A percentile compares a stretch with the other conserved stretches of the same genome.
Conservation (phyloP, 2,329 filamentous ascomycete genomes). For the Capronia americana region DNA sequence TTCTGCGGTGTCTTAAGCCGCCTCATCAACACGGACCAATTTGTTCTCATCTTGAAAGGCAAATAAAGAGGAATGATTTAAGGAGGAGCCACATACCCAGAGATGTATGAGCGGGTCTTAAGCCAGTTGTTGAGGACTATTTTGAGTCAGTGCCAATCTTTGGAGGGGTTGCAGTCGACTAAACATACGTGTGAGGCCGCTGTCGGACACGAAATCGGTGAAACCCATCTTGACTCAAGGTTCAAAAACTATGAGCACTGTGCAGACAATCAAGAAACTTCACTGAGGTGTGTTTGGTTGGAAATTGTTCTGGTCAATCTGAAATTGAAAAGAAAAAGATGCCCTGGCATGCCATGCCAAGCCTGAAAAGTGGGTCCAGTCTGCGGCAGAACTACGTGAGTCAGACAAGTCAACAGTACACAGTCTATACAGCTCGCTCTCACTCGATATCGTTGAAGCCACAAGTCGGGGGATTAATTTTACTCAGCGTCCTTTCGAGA, state of each 20-base stretch:
- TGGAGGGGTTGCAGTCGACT: constrained; percentile 14
- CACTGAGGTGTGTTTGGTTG: constrained; percentile 3
- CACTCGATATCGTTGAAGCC: background rate
- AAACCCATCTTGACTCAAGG: constrained; percentile 64
- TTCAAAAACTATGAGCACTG: background rate
- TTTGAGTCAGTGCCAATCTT: constrained; percentile 29
- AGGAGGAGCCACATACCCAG: constrained; percentile 69
- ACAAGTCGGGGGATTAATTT: background rate
- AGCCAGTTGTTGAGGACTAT: constrained; percentile 75
- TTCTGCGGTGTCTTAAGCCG: constrained; percentile 86
- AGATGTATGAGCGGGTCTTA: constrained; percentile 78
- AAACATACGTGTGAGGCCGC: constrained; percentile 65
- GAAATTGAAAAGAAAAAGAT: constrained; percentile 14
- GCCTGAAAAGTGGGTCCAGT: background rate
- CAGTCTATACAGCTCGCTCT: background rate
- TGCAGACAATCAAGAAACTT: background rate
- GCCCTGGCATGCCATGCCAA: constrained; percentile 3
- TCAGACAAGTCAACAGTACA: background rate
- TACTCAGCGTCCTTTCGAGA: background rate
- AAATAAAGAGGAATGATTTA: constrained; percentile 39
- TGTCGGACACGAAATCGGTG: constrained; percentile 68
- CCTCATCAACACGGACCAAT: constrained; percentile 97
- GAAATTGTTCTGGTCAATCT: constrained; percentile 4
- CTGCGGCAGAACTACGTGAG: background rate
- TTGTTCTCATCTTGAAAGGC: constrained; percentile 73